phyloP scores from a whole-genome alignment of 768 basidiomycete species.

The Boletus coccyginus region DNA sequence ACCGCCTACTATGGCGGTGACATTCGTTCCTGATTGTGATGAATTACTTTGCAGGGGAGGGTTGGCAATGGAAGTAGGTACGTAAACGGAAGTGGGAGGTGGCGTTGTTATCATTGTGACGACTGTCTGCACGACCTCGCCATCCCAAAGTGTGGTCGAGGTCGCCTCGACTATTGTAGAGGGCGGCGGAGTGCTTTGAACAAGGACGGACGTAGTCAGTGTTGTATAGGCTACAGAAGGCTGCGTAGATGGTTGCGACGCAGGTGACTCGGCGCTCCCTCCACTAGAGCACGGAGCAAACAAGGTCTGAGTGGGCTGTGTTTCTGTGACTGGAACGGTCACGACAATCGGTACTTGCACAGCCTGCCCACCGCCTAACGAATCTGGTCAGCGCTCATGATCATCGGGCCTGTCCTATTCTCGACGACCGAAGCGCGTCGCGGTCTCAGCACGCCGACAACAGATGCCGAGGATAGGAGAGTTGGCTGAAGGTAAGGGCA shows the following conservation, averaged over 20 bases:
- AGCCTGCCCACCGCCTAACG: slow-evolving; percentile 27
- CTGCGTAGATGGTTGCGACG: slow-evolving; percentile 5
- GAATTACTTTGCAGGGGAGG: slow-evolving; percentile 16
- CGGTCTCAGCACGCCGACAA: slow-evolving; percentile 10
- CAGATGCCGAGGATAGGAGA: background rate
- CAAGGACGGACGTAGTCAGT: slow-evolving; percentile 24
- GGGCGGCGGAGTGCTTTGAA: slow-evolving; percentile 32
- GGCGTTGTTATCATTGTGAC: slow-evolving; percentile 39
- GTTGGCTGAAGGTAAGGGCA: background rate
- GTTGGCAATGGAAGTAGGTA: slow-evolving; percentile 13
- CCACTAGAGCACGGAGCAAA: slow-evolving; percentile 38
- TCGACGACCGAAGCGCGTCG: slow-evolving; percentile 11
- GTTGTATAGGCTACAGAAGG: slow-evolving; percentile 9
- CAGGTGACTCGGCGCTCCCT: slow-evolving; percentile 6
- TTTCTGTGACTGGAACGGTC: slow-evolving; percentile 31
- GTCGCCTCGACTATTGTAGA: slow-evolving; percentile 30
- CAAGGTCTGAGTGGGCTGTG: slow-evolving; percentile 37
- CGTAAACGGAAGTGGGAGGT: slow-evolving; percentile 31
- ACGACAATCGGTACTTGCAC: slow-evolving; percentile 42
- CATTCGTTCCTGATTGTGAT: slow-evolving; percentile 24
- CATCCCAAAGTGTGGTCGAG: slow-evolving; percentile 40
- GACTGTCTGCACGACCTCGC: slow-evolving; percentile 35
- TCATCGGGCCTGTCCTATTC: background rate
- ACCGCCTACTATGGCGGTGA: slow-evolving; percentile 53
- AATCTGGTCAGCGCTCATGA: slow-evolving; percentile 13